These are phyloP conservation scores for Poa annua DNA, from an alignment of 176 grass and related monocot genomes.

Conservation along the genomic window DNA sequence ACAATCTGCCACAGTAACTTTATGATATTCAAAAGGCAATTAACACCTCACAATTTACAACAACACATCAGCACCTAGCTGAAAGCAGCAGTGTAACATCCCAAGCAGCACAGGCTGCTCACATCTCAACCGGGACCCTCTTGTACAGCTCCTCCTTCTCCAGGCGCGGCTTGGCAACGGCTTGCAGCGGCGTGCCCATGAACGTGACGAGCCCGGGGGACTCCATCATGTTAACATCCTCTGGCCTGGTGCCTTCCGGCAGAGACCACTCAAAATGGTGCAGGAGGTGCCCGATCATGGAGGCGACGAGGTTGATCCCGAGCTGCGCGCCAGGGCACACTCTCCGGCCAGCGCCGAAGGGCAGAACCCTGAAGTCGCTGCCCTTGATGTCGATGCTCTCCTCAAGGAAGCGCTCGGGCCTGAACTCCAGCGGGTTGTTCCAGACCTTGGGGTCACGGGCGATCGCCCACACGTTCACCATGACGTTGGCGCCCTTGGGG, in stretches of 20 bases:
- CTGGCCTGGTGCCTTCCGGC: constrained; percentile 47
- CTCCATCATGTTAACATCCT: constrained; percentile 67
- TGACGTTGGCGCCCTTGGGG: constrained; percentile 66
- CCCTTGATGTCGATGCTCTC: constrained; percentile 76
- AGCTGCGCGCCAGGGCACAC: constrained; percentile 78
- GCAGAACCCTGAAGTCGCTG: constrained; percentile 61
- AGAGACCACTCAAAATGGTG: constrained; percentile 78
- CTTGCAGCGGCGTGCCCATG: constrained; percentile 62
- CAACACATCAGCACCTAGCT: constrained; percentile 20
- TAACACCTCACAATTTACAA: constrained; percentile 44
- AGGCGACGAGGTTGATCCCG: constrained; percentile 62
- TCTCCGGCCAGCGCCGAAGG: constrained; percentile 63
- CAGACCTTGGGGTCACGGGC: constrained; percentile 63
- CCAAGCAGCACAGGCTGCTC: constrained; percentile 15
- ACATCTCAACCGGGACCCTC: constrained; percentile 59
- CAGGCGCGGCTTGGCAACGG: constrained; percentile 55
- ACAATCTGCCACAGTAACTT: background rate
- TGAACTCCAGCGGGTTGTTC: constrained; percentile 65
- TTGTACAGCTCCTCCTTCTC: constrained; percentile 52
- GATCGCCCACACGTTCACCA: constrained; percentile 77
- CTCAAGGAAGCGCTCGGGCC: constrained; percentile 66
- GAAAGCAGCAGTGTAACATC: constrained; percentile 27
- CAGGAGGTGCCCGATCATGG: constrained; percentile 68
- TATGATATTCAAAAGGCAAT: constrained; percentile 42
- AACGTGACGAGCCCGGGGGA: constrained; percentile 65